These are phyloP conservation scores for Cupressus sempervirens DNA, from an alignment of 75 land plant genomes.

Conservation along the genomic window DNA sequence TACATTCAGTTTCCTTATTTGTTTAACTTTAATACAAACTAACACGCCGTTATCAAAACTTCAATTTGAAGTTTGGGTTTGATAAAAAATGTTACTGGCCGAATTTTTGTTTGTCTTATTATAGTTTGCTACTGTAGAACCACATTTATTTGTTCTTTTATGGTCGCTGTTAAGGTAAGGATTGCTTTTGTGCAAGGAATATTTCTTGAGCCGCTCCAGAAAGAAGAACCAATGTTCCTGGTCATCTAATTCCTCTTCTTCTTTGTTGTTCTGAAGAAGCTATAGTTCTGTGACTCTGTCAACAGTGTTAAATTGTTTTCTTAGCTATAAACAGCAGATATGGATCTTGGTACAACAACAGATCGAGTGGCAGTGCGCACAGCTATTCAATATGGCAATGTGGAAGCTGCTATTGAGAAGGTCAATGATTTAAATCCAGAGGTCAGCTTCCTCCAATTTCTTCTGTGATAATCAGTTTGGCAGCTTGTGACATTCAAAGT, in stretches of 20 bases:
- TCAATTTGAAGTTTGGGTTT: background rate
- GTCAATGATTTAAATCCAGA: slow-evolving; percentile 96
- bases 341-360: slow-evolving; percentile 85
- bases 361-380: slow-evolving; percentile 92
- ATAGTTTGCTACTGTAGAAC: background rate
- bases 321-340: slow-evolving; percentile 70
- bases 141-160: background rate
- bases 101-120: background rate
- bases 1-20: background rate
- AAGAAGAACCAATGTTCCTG: background rate
- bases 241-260: background rate
- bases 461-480: background rate
- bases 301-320: slow-evolving; percentile 20
- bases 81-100: background rate
- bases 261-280: background rate
- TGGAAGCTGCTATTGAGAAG: slow-evolving; percentile 95
- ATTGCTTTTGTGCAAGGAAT: background rate
- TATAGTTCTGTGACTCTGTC: background rate
- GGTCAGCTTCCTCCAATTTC: slow-evolving; percentile 30
- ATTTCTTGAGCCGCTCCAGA: background rate
- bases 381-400: slow-evolving; percentile 90
- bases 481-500: background rate
- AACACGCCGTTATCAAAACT: background rate
- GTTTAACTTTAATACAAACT: slow-evolving; percentile 9
- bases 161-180: background rate